A percentile compares a stretch with the other conserved stretches of the same genome.
Evolutionary conservation across 2,329 filamentous ascomycete species (phyloP).

Genomic region (Trichoderma breve): DNA sequence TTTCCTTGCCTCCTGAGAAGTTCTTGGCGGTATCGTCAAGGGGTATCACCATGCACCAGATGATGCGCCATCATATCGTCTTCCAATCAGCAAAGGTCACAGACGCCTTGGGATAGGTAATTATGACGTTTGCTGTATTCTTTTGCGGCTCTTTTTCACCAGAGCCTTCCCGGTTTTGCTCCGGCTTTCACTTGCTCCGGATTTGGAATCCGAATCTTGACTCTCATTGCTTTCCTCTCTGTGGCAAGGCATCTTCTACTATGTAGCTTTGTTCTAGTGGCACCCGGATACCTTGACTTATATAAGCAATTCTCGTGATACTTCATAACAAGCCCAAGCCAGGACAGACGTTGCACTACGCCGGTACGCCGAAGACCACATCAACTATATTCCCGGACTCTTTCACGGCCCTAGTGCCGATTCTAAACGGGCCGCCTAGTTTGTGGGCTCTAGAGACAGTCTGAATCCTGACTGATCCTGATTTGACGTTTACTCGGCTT

Average conservation of each 20-base stretch:
- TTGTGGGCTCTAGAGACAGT: not conserved
- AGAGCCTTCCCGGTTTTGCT: not conserved
- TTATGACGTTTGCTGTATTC: constrained; percentile 2
- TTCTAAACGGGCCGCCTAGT: not conserved
- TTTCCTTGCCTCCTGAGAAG: not conserved
- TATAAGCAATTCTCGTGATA: not conserved
- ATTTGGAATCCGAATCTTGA: not conserved
- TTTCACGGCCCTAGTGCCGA: not conserved
- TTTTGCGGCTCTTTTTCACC: not conserved
- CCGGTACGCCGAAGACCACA: not conserved
- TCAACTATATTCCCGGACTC: not conserved
- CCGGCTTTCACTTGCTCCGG: not conserved
- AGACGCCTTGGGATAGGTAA: not conserved
- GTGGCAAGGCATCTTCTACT: not conserved
- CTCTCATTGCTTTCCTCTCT: not conserved
- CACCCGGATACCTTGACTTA: not conserved
- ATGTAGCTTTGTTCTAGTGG: not conserved
- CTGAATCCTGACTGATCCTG: not conserved
- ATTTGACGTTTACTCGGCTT: not conserved
- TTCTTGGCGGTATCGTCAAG: constrained; percentile 5
- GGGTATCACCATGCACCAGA: constrained; percentile 12
- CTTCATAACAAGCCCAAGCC: not conserved
- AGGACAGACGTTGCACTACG: not conserved
- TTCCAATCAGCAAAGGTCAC: constrained; percentile 5
- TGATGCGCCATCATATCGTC: constrained; percentile 1